phyloP scores from a whole-genome alignment of 2,329 filamentous ascomycete species.

The Balansia obtecta region DNA sequence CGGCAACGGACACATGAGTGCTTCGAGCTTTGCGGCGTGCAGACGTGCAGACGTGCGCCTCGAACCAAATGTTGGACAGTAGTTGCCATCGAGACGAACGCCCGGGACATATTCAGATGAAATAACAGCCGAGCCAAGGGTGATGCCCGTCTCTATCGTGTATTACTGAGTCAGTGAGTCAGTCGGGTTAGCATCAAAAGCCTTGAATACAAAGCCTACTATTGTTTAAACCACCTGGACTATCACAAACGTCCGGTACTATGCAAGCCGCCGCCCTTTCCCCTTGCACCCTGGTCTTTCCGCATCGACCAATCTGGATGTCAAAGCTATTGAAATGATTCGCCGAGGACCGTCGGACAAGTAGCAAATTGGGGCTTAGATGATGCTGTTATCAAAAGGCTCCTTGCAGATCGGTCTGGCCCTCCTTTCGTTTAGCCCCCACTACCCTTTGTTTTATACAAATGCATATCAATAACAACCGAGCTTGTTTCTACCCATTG shows the following conservation, averaged over 20 bases:
- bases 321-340: no score
- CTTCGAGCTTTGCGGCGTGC: background rate
- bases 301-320: no score
- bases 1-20: background rate
- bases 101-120: background rate
- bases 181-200: background rate
- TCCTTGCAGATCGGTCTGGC: background rate
- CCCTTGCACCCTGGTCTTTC: background rate
- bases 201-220: background rate
- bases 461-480: background rate
- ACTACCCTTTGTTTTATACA: background rate
- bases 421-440: background rate
- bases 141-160: background rate
- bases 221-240: background rate
- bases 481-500: no score
- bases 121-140: background rate
- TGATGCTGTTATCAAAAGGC: background rate
- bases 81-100: background rate
- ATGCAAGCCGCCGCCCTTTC: background rate
- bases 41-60: background rate
- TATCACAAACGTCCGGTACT: background rate
- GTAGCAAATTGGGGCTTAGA: background rate
- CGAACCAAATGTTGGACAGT: background rate
- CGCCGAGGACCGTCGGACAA: no score
- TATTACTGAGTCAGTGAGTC: background rate